Percentiles rank a stretch among this genome's conserved stretches.
Conservation (phyloP, 371 early-diverging fungal species). For the Mucor saturninus region DNA sequence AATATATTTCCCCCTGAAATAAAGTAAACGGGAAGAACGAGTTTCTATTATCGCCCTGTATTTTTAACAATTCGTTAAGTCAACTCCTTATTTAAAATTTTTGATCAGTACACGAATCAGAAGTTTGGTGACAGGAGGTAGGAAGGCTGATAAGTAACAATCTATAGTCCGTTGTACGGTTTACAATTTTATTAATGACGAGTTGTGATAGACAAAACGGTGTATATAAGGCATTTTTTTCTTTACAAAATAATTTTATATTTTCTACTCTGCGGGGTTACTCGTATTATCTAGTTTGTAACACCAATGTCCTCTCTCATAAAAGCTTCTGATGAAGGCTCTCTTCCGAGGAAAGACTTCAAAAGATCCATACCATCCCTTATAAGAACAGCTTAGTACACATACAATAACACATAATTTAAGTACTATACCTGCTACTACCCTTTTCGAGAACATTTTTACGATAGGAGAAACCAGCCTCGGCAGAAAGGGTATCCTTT, state of each 20-base stretch:
- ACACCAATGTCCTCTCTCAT: slow-evolving; percentile 56
- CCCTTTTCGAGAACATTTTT: slow-evolving; percentile 72
- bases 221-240: too few species aligned
- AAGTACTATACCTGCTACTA: slow-evolving; percentile 58
- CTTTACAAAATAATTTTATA: not conserved
- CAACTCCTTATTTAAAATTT: too few species aligned
- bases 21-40: too few species aligned
- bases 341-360: slow-evolving; percentile 80
- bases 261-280: not conserved
- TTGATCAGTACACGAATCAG: too few species aligned
- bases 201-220: too few species aligned
- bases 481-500: slow-evolving; percentile 57
- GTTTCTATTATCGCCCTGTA: too few species aligned
- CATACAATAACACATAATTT: not conserved
- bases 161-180: too few species aligned
- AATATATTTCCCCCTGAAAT: too few species aligned
- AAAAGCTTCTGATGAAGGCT: slow-evolving; percentile 83
- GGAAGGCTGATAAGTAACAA: too few species aligned
- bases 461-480: slow-evolving; percentile 68
- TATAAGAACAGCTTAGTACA: not conserved
- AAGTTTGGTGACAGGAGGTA: too few species aligned
- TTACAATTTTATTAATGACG: too few species aligned
- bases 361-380: slow-evolving; percentile 76
- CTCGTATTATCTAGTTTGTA: slow-evolving; percentile 19
- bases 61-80: too few species aligned